phyloP scores from a whole-genome alignment of 2,329 filamentous ascomycete species.

The Aspergillus sp. region DNA sequence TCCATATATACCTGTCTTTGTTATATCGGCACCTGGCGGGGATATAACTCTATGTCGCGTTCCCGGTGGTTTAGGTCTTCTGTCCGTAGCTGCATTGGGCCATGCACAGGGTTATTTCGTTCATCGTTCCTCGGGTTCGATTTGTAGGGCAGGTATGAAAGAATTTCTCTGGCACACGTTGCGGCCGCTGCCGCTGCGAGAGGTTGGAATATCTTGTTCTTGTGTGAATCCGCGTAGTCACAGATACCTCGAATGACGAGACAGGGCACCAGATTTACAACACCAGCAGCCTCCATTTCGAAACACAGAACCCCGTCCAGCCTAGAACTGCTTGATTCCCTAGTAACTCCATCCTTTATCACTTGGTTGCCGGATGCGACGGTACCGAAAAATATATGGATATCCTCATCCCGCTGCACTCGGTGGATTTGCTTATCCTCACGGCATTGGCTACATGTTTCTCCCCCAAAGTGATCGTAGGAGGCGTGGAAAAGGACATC shows the following conservation, averaged over 20 bases:
- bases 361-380: constrained; percentile 2
- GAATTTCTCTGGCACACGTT: constrained; percentile 7
- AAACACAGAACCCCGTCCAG: constrained; percentile 4
- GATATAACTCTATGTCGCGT: neutral
- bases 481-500: neutral
- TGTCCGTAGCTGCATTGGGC: too few species aligned
- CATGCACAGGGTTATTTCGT: too few species aligned
- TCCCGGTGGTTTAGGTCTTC: neutral
- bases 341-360: neutral
- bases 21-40: too few species aligned
- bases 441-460: neutral
- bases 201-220: constrained; percentile 11
- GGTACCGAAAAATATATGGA: neutral
- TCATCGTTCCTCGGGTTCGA: too few species aligned
- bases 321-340: neutral
- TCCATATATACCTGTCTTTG: neutral
- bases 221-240: constrained; percentile 21
- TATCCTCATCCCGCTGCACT: too few species aligned
- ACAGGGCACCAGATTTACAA: constrained; percentile 15
- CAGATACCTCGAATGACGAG: constrained; percentile 20
- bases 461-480: neutral
- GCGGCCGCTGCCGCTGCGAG: constrained; percentile 14
- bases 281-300: constrained; percentile 14
- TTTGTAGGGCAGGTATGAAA: neutral
- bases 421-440: neutral